Percentiles rank a stretch among this genome's conserved stretches.
phyloP scores from a whole-genome alignment of 208 protist genomes.

The Giardia muris region DNA sequence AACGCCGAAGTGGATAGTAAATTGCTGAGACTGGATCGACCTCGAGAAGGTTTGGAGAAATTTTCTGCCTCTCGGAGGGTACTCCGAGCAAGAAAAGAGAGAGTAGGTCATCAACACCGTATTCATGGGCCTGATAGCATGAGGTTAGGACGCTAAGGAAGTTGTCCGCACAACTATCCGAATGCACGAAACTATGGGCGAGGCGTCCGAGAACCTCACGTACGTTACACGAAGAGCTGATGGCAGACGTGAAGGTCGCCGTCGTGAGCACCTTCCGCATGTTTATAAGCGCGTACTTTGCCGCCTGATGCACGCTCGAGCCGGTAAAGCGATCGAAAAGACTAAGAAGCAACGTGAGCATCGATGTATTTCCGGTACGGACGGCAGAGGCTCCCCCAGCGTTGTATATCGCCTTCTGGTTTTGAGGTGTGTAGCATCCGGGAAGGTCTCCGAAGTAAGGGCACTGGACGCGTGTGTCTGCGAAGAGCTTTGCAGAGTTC shows the following conservation, averaged over 20 bases:
- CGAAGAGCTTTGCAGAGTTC: neutral
- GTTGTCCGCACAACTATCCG: neutral
- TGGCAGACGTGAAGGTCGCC: neutral
- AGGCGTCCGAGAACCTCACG: neutral
- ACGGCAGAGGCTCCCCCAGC: neutral
- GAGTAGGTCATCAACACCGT: neutral
- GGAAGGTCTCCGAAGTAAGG: neutral
- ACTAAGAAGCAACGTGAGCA: neutral
- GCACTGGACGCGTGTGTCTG: neutral
- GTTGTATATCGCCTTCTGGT: neutral
- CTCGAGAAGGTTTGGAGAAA: neutral
- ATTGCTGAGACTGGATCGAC: neutral
- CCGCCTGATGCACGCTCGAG: neutral
- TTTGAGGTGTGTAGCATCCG: neutral
- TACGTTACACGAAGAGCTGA: neutral
- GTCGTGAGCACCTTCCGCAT: neutral
- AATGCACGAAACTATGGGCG: neutral
- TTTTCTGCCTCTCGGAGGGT: neutral
- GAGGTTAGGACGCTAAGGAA: neutral
- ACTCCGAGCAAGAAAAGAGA: neutral
- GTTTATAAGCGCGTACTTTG: neutral
- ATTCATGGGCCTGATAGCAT: neutral
- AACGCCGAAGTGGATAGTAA: neutral
- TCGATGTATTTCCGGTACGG: neutral
- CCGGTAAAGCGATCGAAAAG: neutral